A percentile compares a stretch with the other conserved stretches of the same genome.
Conservation (phyloP, 2,329 filamentous ascomycete genomes). For the Fusarium avenaceum region DNA sequence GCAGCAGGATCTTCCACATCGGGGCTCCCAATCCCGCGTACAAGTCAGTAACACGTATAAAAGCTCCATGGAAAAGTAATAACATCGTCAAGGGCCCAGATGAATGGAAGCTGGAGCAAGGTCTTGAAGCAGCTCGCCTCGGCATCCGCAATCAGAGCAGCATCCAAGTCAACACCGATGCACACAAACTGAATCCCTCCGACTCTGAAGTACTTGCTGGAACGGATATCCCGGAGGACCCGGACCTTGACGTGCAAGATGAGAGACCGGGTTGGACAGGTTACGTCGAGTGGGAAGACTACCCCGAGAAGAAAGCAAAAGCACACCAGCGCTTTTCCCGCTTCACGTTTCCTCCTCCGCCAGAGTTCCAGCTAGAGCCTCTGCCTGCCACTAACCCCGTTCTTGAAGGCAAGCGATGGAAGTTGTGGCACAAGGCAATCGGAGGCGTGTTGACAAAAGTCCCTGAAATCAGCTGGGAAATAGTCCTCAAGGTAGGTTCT, state of each 20-base stretch:
- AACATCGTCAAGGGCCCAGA: conserved; percentile 51
- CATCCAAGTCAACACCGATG: conserved; percentile 4
- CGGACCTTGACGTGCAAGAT: conserved; percentile 38
- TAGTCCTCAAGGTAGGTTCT: conserved; percentile 57
- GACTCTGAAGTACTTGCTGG: neutral
- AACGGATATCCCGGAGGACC: conserved; percentile 51
- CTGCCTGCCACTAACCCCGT: conserved; percentile 71
- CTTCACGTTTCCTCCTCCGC: conserved; percentile 52
- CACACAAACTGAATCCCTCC: neutral
- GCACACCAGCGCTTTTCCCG: conserved; percentile 64
- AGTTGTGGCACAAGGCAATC: conserved; percentile 68
- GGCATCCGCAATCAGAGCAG: conserved; percentile 18
- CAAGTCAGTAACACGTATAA: neutral
- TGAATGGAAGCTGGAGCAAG: conserved; percentile 68
- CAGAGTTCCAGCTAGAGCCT: conserved; percentile 68
- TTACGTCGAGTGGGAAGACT: conserved; percentile 78
- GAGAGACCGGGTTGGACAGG: conserved; percentile 55
- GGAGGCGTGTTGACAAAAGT: conserved; percentile 57
- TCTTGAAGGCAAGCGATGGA: conserved; percentile 68
- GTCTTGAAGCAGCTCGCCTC: conserved; percentile 57
- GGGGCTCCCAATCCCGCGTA: neutral
- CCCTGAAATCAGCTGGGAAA: conserved; percentile 70
- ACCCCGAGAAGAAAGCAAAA: conserved; percentile 74
- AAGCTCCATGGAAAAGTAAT: neutral
- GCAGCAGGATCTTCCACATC: neutral